Evolutionary conservation across 2,329 filamentous ascomycete species (phyloP), one percentile per base, ranked within the genome.

Genomic region (Trichoderma cornu-damae): DNA sequence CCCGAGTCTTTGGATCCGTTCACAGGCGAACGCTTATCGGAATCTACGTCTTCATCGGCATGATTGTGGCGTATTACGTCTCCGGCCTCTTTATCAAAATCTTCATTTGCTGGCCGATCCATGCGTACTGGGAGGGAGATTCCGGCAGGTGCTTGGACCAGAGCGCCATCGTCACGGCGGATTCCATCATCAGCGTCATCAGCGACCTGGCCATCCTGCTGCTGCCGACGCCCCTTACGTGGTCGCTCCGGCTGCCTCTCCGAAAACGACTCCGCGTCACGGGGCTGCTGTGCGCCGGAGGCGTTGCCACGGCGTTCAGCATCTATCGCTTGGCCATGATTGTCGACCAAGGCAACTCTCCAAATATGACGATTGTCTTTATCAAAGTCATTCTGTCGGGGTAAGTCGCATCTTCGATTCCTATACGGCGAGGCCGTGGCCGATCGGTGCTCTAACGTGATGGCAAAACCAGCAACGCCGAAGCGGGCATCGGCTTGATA

Each of bases 81-180:
- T 69, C 72, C 0, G 73, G 72, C 11, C 61, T 73, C 4, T 71
- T 76, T 30, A 65, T 77, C 35, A 76, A 77, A 53, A 71, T 75
- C 35, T 66, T 72, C 42, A 70, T 73, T 22, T 78, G 75, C 61
- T 62, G 64, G 30, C 76, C 75, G 2, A 73, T 78, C 22, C 54
- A 64, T 5, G 70, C 67, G 2, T 77, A 75, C 53, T 78, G 76
- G 75, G 59, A 65, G 2, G 65, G 67, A 0, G 58, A 62, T 2
- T 42, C 61, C 11, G 61, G 60, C 8, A 67, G 67, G 22, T 75
- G 73, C 61, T 59, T 74, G n/a, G 63, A 75, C 59, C 70, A 74
- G 30, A 60, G 59, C 14, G 65, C 64, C 44, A 64, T 71, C 35
- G 66, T 72, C 26, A 65, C 63, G 6, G 66, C 65, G 18, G 70